These are phyloP conservation scores for Ceratocystis harringtonii DNA, from an alignment of 2,329 filamentous ascomycete species.

Conservation along the genomic window DNA sequence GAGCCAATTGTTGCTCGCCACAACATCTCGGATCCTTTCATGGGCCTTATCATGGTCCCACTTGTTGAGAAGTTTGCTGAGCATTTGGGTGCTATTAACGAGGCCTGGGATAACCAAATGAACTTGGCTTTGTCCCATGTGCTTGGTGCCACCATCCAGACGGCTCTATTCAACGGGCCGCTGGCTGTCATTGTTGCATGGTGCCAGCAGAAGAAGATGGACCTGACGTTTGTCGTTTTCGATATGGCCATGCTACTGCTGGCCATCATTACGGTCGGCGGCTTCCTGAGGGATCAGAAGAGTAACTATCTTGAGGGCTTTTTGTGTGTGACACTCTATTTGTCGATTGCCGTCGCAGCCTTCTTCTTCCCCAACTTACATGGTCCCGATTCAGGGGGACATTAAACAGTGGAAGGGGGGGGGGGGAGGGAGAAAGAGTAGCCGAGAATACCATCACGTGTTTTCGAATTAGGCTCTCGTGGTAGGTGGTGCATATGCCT, in stretches of 20 bases:
- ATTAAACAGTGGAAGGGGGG: neutral
- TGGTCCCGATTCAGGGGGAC: neutral
- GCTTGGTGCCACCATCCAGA: conserved; percentile 76
- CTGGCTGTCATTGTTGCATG: conserved; percentile 73
- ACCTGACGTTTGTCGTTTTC: conserved; percentile 75
- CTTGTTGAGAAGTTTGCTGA: conserved; percentile 78
- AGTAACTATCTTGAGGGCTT: conserved; percentile 81
- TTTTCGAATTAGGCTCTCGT: neutral
- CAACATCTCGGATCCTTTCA: conserved; percentile 37
- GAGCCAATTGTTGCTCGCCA: conserved; percentile 36
- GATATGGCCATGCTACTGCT: conserved; percentile 70
- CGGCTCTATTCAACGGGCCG: conserved; percentile 74
- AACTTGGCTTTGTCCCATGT: conserved; percentile 78
- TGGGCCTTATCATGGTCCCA: conserved; percentile 62
- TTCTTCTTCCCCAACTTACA: conserved; percentile 39
- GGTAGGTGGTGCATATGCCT: neutral
- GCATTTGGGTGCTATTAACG: conserved; percentile 69
- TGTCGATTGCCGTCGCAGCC: conserved; percentile 44
- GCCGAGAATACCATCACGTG: neutral
- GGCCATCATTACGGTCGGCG: conserved; percentile 71
- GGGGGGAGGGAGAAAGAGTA: neutral
- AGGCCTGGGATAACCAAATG: conserved; percentile 71
- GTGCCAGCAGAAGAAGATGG: conserved; percentile 56
- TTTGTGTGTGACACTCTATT: conserved; percentile 55
- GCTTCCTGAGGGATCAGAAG: conserved; percentile 76